A percentile compares a stretch with the other conserved stretches of the same genome.
Evolutionary conservation across 768 basidiomycete genomes (phyloP).

Genomic region (Amanita subjunquillea): DNA sequence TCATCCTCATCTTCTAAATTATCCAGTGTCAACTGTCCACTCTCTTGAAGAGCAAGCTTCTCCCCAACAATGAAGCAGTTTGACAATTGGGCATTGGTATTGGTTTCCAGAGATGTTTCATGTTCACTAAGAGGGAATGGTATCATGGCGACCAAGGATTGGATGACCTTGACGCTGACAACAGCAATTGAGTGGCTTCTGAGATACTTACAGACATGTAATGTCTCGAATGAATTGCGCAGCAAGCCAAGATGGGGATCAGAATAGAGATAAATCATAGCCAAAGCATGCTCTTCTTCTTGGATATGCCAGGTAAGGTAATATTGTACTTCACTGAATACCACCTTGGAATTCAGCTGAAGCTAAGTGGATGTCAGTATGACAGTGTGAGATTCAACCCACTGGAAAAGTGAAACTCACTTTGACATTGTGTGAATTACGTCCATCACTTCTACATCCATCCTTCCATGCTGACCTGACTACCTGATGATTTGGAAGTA

Average conservation of each 20-base stretch:
- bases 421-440: conserved; percentile 6
- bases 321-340: background rate
- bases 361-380: background rate
- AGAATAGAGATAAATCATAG: background rate
- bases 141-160: background rate
- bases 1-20: background rate
- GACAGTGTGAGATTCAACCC: background rate
- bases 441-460: background rate
- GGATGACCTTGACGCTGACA: background rate
- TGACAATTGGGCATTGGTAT: background rate
- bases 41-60: background rate
- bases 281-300: background rate
- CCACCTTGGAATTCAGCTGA: background rate
- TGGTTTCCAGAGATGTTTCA: too few relatives aligned
- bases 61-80: background rate
- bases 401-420: background rate
- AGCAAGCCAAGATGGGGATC: background rate
- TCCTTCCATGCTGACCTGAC: conserved; percentile 12
- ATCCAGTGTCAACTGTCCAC: background rate
- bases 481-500: conserved; percentile 12
- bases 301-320: background rate
- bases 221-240: background rate
- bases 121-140: background rate
- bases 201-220: background rate
- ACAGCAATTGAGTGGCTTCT: background rate